phyloP scores from a whole-genome alignment of 495 filamentous ascomycete species.

The Cladorrhinum samala region DNA sequence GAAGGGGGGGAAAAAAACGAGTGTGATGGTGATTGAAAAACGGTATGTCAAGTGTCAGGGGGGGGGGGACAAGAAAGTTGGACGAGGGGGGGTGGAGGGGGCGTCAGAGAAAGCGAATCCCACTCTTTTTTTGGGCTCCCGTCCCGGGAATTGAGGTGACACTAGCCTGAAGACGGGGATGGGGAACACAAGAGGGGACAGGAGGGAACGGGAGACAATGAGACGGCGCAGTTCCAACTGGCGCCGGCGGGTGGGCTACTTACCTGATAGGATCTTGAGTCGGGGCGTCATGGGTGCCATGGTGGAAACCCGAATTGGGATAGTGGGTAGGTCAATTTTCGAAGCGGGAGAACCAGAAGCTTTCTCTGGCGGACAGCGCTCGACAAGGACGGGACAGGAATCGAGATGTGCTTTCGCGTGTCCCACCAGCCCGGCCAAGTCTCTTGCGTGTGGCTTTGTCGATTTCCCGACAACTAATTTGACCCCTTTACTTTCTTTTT shows the following conservation, averaged over 20 bases:
- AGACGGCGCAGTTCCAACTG: constrained; percentile 21
- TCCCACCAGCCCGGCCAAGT: constrained; percentile 2
- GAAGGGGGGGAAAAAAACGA: constrained; percentile 28
- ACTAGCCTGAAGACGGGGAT: constrained; percentile 29
- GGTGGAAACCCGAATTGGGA: constrained; percentile 36
- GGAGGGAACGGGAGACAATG: constrained; percentile 8
- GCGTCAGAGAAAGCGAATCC: constrained; percentile 20
- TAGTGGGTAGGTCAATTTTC: constrained; percentile 36
- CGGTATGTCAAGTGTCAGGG: constrained; percentile 9
- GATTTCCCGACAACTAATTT: background rate
- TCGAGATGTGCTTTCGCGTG: background rate
- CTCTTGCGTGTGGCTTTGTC: constrained; percentile 13
- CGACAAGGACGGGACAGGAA: constrained; percentile 17
- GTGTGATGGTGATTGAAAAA: constrained; percentile 24
- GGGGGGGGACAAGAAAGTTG: constrained; percentile 20
- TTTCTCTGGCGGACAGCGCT: constrained; percentile 24
- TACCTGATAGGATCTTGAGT: constrained; percentile 50
- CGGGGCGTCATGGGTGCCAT: constrained; percentile 49
- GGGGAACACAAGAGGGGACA: constrained; percentile 13
- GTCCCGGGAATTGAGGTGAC: constrained; percentile 23
- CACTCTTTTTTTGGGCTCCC: constrained; percentile 21
- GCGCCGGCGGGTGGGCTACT: constrained; percentile 25
- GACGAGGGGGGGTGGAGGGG: constrained; percentile 33
- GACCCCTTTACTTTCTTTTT: constrained; percentile 3
- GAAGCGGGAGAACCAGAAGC: constrained; percentile 25